Base-by-base conservation (phyloP, 2,329 filamentous ascomycete species). In the Pseudocercospora musae region DNA sequence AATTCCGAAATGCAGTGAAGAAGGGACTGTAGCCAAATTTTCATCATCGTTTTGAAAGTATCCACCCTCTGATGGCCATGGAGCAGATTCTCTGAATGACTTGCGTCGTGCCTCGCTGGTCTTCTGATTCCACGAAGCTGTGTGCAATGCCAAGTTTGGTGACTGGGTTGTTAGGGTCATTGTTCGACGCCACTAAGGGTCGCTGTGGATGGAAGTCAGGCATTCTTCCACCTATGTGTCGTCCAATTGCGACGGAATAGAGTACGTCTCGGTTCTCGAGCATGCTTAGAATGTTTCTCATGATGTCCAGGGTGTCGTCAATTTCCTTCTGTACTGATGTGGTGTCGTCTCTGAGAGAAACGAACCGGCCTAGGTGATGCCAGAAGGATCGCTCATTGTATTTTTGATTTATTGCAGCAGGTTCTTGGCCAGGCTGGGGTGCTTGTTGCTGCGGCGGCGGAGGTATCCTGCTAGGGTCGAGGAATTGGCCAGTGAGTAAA, bases 191-290 rank as follows among this genome's bases (percentile, higher is more conserved):
- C 7, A 71, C 62, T 4, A 73, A 55, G 10, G 68, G 66, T 27
- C 66, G 69, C 20, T 68, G 66, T 15, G 72, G 71, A 25, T 71
- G 67, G 66, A 80, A 81, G 25, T 79, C 78, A 15, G 77, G 74
- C 63, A 79, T 72, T 13, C 87, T 85, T 31, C 87, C 86, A 50
- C 89, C 87, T 55, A 92, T 82, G 65, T 93, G 87, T 25, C 92
- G 87, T 15, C 90, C 87, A 59, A 96, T 86, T 8, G 90, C 91
- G 67, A 96, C 89, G 0, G 91, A 95, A 77, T 96, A 96, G 60
- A 97, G 85, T 18, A 96, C 89, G 74, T 97, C 92, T 58, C 93
- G 87, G 71, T 94, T 95, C 78, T 97, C 93, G 23, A 89, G 85
- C 53, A 89, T 89, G 68, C 92, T 89, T 11, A 96, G 82, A 21